These are phyloP conservation scores for Lecanicillium sp. DNA, from an alignment of 2,329 filamentous ascomycete genomes.

Conservation along the genomic window DNA sequence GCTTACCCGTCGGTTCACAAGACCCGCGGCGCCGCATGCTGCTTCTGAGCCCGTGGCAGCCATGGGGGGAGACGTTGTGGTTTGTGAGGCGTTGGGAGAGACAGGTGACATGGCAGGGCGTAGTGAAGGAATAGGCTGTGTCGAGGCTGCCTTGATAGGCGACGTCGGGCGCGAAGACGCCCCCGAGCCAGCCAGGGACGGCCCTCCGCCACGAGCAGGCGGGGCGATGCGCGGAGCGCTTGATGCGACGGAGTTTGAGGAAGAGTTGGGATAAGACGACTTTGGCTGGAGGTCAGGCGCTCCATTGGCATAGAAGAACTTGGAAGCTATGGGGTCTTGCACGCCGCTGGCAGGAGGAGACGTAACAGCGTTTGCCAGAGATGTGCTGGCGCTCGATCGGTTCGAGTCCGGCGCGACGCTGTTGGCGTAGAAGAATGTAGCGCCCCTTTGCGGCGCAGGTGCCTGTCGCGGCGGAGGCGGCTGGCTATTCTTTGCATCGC, in stretches of 20 bases:
- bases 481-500: conserved; percentile 53
- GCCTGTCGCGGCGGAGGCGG: conserved; percentile 29
- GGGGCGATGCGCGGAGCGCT: conserved; percentile 33
- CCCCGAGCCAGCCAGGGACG: conserved; percentile 15
- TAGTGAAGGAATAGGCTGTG: conserved; percentile 13
- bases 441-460: conserved; percentile 35
- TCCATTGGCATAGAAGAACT: conserved; percentile 72
- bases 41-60: conserved; percentile 16
- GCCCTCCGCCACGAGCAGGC: too few species aligned
- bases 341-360: conserved; percentile 25
- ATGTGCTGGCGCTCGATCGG: conserved; percentile 21
- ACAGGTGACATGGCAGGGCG: conserved; percentile 14
- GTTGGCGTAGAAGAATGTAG: conserved; percentile 53
- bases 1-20: conserved; percentile 33
- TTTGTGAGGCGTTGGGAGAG: conserved; percentile 20
- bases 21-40: conserved; percentile 11
- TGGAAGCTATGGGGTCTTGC: conserved; percentile 39
- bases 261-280: conserved; percentile 25
- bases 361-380: conserved; percentile 20
- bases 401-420: conserved; percentile 34
- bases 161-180: conserved; percentile 39
- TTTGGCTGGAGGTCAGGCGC: conserved; percentile 38
- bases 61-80: conserved; percentile 28
- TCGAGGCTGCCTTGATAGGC: conserved; percentile 36
- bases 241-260: conserved; percentile 39